A percentile compares a stretch with the other conserved stretches of the same genome.
Evolutionary conservation across 2,329 filamentous ascomycete genomes (phyloP).

Genomic region (Trichoderma semiorbis): DNA sequence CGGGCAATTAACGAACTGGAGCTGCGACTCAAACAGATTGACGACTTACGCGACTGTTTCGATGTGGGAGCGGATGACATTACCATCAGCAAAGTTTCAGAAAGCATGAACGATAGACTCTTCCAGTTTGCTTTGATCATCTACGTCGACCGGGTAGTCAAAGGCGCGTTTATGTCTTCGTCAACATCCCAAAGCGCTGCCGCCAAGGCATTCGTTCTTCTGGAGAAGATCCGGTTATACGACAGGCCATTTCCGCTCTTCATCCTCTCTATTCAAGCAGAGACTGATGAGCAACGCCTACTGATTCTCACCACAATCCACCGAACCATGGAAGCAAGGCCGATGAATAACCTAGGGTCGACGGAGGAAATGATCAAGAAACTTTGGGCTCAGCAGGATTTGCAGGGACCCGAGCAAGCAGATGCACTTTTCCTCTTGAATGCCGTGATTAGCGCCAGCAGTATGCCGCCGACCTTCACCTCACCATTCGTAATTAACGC

Average conservation of each 20-base stretch:
- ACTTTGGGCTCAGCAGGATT: slow-evolving; percentile 16
- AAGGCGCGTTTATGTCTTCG: slow-evolving; percentile 11
- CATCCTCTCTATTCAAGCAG: slow-evolving; percentile 8
- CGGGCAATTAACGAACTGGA: slow-evolving; percentile 8
- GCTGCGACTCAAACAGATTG: not conserved
- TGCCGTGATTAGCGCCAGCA: slow-evolving; percentile 13
- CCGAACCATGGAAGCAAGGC: not conserved
- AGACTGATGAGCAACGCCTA: slow-evolving; percentile 11
- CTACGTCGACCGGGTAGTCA: slow-evolving; percentile 15
- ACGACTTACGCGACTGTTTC: slow-evolving; percentile 11
- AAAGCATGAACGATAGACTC: slow-evolving; percentile 7
- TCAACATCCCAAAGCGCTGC: not conserved
- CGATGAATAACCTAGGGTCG: slow-evolving; percentile 1
- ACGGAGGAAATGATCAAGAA: slow-evolving; percentile 14
- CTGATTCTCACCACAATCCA: slow-evolving; percentile 2
- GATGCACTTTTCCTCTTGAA: slow-evolving; percentile 15
- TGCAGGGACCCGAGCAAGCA: slow-evolving; percentile 15
- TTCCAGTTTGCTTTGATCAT: slow-evolving; percentile 15
- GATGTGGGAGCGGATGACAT: slow-evolving; percentile 1
- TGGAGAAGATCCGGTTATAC: slow-evolving; percentile 7
- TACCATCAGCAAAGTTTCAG: not conserved
- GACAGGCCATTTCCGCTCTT: slow-evolving; percentile 12
- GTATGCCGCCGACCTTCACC: slow-evolving; percentile 13
- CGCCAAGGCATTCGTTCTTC: slow-evolving; percentile 3
- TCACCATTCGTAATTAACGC: slow-evolving; percentile 6